Conservation (phyloP, 2,329 filamentous ascomycete genomes). For the Xylariaceae sp. region DNA sequence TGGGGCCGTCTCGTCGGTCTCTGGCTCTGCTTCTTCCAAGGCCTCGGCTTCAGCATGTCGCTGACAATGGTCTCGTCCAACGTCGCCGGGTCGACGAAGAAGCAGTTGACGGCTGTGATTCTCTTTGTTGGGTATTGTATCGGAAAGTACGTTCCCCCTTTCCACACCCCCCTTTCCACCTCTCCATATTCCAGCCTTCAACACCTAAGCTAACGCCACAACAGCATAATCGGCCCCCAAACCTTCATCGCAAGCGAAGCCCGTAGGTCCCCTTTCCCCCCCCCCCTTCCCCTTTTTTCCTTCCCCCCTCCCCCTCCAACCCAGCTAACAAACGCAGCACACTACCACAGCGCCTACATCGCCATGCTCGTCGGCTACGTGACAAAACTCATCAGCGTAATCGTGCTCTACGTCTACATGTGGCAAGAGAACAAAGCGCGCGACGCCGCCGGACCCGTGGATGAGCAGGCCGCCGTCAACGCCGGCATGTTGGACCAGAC, state of each 20-base stretch:
- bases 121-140: conserved; percentile 32
- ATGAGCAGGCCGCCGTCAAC: conserved; percentile 30
- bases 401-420: conserved; percentile 31
- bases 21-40: conserved; percentile 42
- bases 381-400: conserved; percentile 27
- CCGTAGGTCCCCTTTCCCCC: conserved; percentile 8
- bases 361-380: conserved; percentile 32
- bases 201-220: no score
- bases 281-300: not conserved
- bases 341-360: conserved; percentile 32
- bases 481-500: conserved; percentile 32
- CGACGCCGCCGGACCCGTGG: conserved; percentile 25
- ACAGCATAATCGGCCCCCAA: conserved; percentile 32
- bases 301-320: not conserved
- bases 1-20: conserved; percentile 53
- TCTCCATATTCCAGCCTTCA: not conserved
- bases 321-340: conserved; percentile 15
- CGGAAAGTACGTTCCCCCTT: conserved; percentile 24
- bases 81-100: conserved; percentile 33
- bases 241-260: conserved; percentile 27
- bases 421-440: conserved; percentile 27
- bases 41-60: conserved; percentile 32
- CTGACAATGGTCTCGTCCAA: conserved; percentile 33
- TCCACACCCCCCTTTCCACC: not conserved
- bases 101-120: conserved; percentile 30